Base-by-base conservation (phyloP, 2,329 filamentous ascomycete genomes). In the Fusarium sp. region DNA sequence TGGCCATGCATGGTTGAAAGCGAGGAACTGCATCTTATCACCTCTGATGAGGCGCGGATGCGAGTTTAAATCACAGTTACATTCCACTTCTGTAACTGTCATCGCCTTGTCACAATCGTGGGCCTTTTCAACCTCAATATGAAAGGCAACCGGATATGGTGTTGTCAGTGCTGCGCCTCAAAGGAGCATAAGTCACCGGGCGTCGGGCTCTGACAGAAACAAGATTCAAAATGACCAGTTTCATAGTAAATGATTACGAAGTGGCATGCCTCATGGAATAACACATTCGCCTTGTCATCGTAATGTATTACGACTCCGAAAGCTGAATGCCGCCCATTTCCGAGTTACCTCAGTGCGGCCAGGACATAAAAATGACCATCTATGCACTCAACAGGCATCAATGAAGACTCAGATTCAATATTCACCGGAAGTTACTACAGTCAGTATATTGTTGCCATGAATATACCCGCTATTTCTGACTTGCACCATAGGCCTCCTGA, bases 361-460 rank as follows among this genome's bases (percentile, higher is more conserved):
- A 51, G 24, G 44, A 60, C 45, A 68, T 74, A 68, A 70, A 68
- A 74, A 71, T 60, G 62, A 33, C 57, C 58, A 61, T 59, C 24
- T 49, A 55, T 55, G 47, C 42, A 41, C 52, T 31, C 24, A 26
- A 44, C 48, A 24, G 39, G 51, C 35, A 18, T 58, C 44, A 6
- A 38, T 42, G 28, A 56, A 59, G 15, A 20, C n/a, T 18, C 47
- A 28, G 47, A 10, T 17, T 39, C 52, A 38, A n/a, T 44, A 26
- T 41, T 22, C 18, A 22, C 45, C 24, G 45, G 18, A 28, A 51
- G n/a, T 36, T n/a, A 51, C 20, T 31, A 39, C 24, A n/a, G 36
- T 48, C n/a, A 22, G 60, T 51, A 41, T 41, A 35, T n/a, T n/a
- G n/a, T 17, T 52, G 17, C 33, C 22, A 22, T 52, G 22, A 33